These are phyloP conservation scores for Xerocomus potaroensis DNA, from an alignment of 768 basidiomycete genomes.

Conservation along the genomic window DNA sequence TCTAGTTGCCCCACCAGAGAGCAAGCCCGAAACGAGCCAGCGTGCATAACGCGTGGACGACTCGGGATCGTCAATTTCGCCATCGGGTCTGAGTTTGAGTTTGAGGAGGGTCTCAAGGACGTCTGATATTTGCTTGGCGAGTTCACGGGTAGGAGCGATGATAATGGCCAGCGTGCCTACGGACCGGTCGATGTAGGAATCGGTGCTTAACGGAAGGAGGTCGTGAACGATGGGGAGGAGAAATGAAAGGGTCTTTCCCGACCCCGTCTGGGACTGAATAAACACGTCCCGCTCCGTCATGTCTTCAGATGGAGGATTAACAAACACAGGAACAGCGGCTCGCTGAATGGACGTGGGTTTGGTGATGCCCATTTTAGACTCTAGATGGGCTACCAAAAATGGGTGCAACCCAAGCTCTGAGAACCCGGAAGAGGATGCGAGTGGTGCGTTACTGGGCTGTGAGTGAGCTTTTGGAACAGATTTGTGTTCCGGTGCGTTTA, in stretches of 20 bases:
- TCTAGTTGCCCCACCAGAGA: slow-evolving; percentile 92
- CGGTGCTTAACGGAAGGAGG: slow-evolving; percentile 80
- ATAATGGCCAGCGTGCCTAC: slow-evolving; percentile 94
- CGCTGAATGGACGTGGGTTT: slow-evolving; percentile 92
- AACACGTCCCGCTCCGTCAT: slow-evolving; percentile 67
- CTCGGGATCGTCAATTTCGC: slow-evolving; percentile 49
- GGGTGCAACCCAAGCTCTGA: slow-evolving; percentile 79
- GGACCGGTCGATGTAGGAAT: slow-evolving; percentile 92
- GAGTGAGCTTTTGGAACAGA: slow-evolving; percentile 24
- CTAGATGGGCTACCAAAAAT: slow-evolving; percentile 72
- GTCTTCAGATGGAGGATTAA: slow-evolving; percentile 37
- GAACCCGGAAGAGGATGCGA: slow-evolving; percentile 73
- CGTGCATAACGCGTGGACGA: slow-evolving; percentile 56
- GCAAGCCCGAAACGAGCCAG: slow-evolving; percentile 90
- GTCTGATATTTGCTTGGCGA: slow-evolving; percentile 95
- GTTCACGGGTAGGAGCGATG: slow-evolving; percentile 91
- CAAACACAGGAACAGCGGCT: slow-evolving; percentile 61
- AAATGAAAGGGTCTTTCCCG: slow-evolving; percentile 92
- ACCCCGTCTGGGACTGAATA: slow-evolving; percentile 95
- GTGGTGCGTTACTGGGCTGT: slow-evolving; percentile 79
- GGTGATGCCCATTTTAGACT: slow-evolving; percentile 71
- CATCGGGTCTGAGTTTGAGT: slow-evolving; percentile 62
- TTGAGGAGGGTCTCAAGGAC: slow-evolving; percentile 82
- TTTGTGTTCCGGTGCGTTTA: slow-evolving; percentile 40
- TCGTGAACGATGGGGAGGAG: slow-evolving; percentile 94